Evolutionary conservation across 768 basidiomycete species (phyloP).

Genomic region (Hebeloma cylindrosporum): DNA sequence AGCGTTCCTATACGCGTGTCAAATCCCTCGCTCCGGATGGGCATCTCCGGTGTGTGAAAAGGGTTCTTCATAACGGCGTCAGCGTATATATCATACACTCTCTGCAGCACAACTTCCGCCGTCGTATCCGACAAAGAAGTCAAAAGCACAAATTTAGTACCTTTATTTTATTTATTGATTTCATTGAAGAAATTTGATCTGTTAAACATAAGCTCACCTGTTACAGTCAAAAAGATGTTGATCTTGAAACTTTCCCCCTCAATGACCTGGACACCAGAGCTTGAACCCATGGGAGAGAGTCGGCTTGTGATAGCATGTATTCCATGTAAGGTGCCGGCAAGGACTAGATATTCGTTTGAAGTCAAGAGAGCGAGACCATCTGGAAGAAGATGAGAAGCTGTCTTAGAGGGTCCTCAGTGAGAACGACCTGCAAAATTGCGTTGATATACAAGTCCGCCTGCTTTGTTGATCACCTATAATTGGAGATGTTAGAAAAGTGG

Average conservation of each 20-base stretch:
- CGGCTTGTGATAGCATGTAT: constrained; percentile 98
- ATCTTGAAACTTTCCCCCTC: constrained; percentile 96
- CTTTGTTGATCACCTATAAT: constrained; percentile 92
- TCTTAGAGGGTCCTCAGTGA: constrained; percentile 7
- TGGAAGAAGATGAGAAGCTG: constrained; percentile 32
- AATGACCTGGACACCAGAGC: constrained; percentile 92
- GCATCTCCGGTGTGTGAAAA: constrained; percentile 99
- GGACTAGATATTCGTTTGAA: constrained; percentile 92
- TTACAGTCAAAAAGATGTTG: constrained; percentile 84
- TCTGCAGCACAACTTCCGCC: constrained; percentile 71
- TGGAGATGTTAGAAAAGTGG: constrained; percentile 5
- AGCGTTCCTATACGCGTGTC: constrained; percentile 68
- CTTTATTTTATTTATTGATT: constrained; percentile 37
- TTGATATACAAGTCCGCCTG: constrained; percentile 94
- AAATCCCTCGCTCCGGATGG: constrained; percentile 88
- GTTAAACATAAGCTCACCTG: constrained; percentile 56
- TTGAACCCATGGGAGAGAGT: constrained; percentile 76
- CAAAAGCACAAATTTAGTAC: constrained; percentile 93
- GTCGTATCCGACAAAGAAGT: constrained; percentile 76
- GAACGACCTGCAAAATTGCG: constrained; percentile 82
- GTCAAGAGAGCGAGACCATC: constrained; percentile 90
- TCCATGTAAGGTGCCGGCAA: constrained; percentile 95
- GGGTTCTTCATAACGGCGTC: constrained; percentile 99
- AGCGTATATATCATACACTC: constrained; percentile 90
- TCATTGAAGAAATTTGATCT: neutral